A percentile compares a stretch with the other conserved stretches of the same genome.
phyloP scores from a whole-genome alignment of 495 filamentous ascomycete species.

The Alectoria sarmentosa region DNA sequence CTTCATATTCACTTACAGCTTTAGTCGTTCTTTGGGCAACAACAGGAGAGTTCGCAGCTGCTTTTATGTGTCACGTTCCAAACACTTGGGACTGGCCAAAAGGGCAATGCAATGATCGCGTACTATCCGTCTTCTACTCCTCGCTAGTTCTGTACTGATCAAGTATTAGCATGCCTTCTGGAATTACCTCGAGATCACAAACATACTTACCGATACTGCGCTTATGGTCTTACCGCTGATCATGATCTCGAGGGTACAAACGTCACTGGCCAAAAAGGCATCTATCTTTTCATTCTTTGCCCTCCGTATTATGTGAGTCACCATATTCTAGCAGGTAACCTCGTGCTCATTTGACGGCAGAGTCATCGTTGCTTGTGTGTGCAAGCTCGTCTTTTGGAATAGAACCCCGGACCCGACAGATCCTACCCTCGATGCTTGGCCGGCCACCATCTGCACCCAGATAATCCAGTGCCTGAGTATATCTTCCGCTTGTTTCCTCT shows the following conservation, averaged over 20 bases:
- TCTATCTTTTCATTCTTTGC: conserved; percentile 33
- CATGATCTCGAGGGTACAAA: conserved; percentile 35
- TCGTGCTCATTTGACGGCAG: conserved; percentile 10
- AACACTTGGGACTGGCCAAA: conserved; percentile 9
- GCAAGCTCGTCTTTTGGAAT: conserved; percentile 32
- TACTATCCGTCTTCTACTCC: background rate
- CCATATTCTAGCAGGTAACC: background rate
- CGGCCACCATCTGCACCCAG: conserved; percentile 32
- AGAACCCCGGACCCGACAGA: conserved; percentile 20
- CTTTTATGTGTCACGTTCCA: conserved; percentile 2
- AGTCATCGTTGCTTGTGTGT: conserved; percentile 32
- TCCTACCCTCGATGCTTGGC: conserved; percentile 29
- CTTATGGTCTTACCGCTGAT: conserved; percentile 35
- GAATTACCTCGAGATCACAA: conserved; percentile 36
- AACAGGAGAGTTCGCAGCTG: conserved; percentile 8
- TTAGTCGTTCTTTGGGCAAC: conserved; percentile 1
- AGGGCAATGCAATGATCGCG: conserved; percentile 2
- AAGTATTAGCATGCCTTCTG: conserved; percentile 22
- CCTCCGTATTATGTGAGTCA: conserved; percentile 34
- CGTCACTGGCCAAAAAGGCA: conserved; percentile 29
- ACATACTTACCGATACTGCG: conserved; percentile 38
- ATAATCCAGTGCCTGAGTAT: conserved; percentile 36
- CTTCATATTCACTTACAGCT: background rate
- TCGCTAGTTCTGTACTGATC: background rate
- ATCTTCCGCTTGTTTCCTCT: conserved; percentile 39